Evolutionary conservation across 2,329 filamentous ascomycete genomes (phyloP).

Genomic region (Orbilia quercus): DNA sequence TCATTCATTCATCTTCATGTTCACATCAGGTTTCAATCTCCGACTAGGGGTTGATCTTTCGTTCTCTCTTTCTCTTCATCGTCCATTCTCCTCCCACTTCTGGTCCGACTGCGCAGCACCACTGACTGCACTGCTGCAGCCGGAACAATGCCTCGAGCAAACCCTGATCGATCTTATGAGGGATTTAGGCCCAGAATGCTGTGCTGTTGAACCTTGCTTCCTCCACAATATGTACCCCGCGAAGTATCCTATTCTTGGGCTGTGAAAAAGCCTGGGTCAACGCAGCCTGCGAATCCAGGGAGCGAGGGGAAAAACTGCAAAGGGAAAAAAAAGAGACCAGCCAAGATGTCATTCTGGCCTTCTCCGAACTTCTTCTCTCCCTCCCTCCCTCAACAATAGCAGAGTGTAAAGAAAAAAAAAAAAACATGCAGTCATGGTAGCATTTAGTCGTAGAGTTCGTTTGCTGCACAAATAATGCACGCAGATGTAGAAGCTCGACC

Average conservation of each 20-base stretch:
- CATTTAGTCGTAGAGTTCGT: conserved; percentile 52
- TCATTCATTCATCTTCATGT: neutral
- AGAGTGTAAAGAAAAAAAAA: too few species aligned
- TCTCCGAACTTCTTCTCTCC: conserved; percentile 41
- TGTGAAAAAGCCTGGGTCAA: conserved; percentile 50
- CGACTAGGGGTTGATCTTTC: neutral
- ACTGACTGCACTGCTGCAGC: conserved; percentile 31
- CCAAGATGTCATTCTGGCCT: conserved; percentile 49
- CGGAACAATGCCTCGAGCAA: conserved; percentile 43
- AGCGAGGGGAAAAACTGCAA: conserved; percentile 49
- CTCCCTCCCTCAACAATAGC: too few species aligned
- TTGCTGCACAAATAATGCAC: conserved; percentile 56
- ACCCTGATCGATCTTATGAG: conserved; percentile 54
- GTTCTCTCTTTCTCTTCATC: neutral
- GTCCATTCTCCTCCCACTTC: neutral
- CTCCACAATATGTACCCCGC: conserved; percentile 57
- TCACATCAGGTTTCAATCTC: neutral
- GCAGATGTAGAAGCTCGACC: conserved; percentile 55
- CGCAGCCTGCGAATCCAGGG: conserved; percentile 55
- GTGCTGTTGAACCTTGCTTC: conserved; percentile 54
- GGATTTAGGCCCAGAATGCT: conserved; percentile 54
- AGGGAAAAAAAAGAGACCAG: conserved; percentile 29
- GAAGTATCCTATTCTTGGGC: conserved; percentile 57
- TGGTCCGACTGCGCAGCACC: conserved; percentile 14
- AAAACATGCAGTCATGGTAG: conserved; percentile 55